These are phyloP conservation scores for Taphrina populina DNA, from an alignment of 1,139 yeast genomes.

Conservation along the genomic window DNA sequence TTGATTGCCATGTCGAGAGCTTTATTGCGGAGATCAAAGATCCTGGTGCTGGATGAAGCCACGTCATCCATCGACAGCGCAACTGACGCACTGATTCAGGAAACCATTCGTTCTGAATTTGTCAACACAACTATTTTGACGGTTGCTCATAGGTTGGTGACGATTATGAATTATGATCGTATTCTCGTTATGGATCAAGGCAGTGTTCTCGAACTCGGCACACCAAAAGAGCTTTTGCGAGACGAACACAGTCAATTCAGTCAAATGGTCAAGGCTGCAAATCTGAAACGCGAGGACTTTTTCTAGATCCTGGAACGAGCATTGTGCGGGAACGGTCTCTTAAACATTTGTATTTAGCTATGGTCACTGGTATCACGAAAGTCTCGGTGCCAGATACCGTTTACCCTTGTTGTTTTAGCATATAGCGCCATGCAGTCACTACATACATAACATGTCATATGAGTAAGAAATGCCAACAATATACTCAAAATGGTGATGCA, in stretches of 20 bases:
- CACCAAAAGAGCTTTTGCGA: constrained; percentile 49
- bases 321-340: background rate
- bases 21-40: constrained; percentile 64
- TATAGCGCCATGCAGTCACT: no score
- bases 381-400: no score
- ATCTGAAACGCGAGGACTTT: constrained; percentile 1
- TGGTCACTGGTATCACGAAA: no score
- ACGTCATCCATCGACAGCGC: constrained; percentile 80
- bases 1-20: constrained; percentile 75
- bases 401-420: no score
- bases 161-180: constrained; percentile 74
- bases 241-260: constrained; percentile 54
- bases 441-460: no score
- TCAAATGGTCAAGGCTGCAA: constrained; percentile 49
- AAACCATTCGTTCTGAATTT: constrained; percentile 62
- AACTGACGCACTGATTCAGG: constrained; percentile 69
- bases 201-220: constrained; percentile 64
- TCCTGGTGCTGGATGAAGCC: constrained; percentile 75
- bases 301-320: background rate
- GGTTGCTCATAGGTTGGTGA: constrained; percentile 79
- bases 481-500: no score
- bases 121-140: constrained; percentile 66
- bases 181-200: constrained; percentile 71
- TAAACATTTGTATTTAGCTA: no score
- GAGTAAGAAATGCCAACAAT: no score